Evolutionary conservation across 352 stramenopile genomes (phyloP).

Genomic region (Globisporangium nodosum): DNA sequence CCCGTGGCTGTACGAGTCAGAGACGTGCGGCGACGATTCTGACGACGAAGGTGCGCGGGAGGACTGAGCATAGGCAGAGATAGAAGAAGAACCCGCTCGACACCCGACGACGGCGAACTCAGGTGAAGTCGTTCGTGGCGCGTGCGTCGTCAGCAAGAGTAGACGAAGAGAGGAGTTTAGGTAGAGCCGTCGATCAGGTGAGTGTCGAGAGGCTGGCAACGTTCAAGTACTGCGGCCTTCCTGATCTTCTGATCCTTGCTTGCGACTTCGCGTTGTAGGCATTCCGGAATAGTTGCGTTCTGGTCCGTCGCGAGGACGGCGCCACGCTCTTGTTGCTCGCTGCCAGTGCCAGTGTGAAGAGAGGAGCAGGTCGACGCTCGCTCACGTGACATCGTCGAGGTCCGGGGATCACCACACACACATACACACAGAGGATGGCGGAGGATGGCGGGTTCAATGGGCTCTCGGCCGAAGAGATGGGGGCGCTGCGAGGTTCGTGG

Average conservation of each 20-base stretch:
- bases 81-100: not conserved
- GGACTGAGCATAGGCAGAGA: constrained; percentile 9
- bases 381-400: not conserved
- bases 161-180: too few relatives aligned
- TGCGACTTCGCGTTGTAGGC: too few relatives aligned
- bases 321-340: too few relatives aligned
- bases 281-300: too few relatives aligned
- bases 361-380: not conserved
- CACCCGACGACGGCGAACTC: not conserved
- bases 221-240: too few relatives aligned
- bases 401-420: not conserved
- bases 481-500: constrained; percentile 51
- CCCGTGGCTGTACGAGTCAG: constrained; percentile 81
- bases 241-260: too few relatives aligned
- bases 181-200: too few relatives aligned
- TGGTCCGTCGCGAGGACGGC: too few relatives aligned
- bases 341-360: too few relatives aligned
- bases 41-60: constrained; percentile 13
- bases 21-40: constrained; percentile 7
- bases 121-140: not conserved
- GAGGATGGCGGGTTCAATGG: constrained; percentile 23
- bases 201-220: too few relatives aligned
- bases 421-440: constrained; percentile 8
- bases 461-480: constrained; percentile 68
- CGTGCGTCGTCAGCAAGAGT: too few relatives aligned